Base-by-base conservation (phyloP, 148 eudicot species). In the Spergularia bocconei region DNA sequence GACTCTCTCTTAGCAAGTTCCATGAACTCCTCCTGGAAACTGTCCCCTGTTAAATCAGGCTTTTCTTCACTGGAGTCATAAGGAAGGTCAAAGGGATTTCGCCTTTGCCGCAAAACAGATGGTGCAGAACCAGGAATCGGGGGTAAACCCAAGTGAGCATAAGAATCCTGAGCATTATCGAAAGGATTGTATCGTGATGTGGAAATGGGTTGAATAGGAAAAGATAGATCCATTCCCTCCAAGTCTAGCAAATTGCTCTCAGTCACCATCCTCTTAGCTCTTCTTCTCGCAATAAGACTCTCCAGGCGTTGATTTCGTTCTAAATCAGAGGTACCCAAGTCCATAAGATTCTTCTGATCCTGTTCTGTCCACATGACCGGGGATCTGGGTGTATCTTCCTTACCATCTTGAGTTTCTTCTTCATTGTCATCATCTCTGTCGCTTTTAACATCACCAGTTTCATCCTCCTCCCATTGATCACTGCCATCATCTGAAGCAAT, bases 101-200 rank as follows among this genome's bases (percentile, higher is more conserved):
- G 70, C 71, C 93, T 82, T 36, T 72, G 75, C 71, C 81, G 55
- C 80, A 91, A 52, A 82, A 82, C 53, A 48, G 96, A 87, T 19
- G 96, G 96, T 50, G 96, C 96, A 58, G 96, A 91, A 48, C 96
- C 96, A 0, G 96, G 96, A 76, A 91, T 85, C 13, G 93, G 93
- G 12, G 93, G 93, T 72, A 87, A 70, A 21, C 83, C 91, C 79
- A 85, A 63, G 76, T 84, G 69, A 62, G 79, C 85, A 82, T 84
- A 80, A 51, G 89, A 72, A 78, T 88, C 91, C 29, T 86, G 80
- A 59, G 83, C 84, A 69, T 79, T 71, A 79, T 89, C 91, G 65
- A 91, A 91, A 11, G 96, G 96, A 71, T 91, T 91, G 67, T 73
- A 81, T 77, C 90, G 83, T 80, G 74, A 62, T 23, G 91, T 91